Evolutionary conservation across 805 yeast genomes (phyloP), one percentile per base, ranked within the genome.

Genomic region (Candida saitoana): DNA sequence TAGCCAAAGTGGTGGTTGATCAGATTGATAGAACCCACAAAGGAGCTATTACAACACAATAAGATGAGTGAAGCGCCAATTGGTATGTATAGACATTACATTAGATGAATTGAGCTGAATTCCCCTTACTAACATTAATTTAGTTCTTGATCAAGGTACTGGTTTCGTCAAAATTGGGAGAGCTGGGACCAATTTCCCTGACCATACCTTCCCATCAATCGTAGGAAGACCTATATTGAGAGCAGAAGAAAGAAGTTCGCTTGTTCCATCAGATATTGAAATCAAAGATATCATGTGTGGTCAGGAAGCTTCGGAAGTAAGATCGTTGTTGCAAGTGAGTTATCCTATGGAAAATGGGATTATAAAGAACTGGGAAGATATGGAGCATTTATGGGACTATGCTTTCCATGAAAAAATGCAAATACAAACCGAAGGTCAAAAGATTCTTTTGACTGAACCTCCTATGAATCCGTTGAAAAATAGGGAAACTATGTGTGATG

Each of bases 321-420:
- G 99, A 55, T 83, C 96, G 2, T 79, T 90, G 50, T 74, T 93
- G 46, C 96, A 93, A 66, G 80, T 93, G 43, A 82, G 90, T n/a
- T 93, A 93, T 58, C 99, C 99, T 9, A 90, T 93, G 98, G 99
- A 93, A 66, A 93, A 93, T 62, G 99, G 99, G 57, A 87, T 93
- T 55, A 91, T 93, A 61, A 84, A 82, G 59, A 88, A 90, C 64
- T 93, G 99, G 99, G 96, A 90, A 55, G 99, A 93, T 62, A 93
- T 93, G 98, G 96, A 88, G 56, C 90, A 90, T 55, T 73, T 93
- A 46, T 93, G 99, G 99, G 96, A 93, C 67, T 93, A 91, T 63
- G 91, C 98, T 16, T 91, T 93, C 63, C 86, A 84, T 68, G 95
- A 91, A 54, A 79, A 86, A 57, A 83, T 93, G 87, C 77, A 87